Evolutionary conservation across 2,329 filamentous ascomycete species (phyloP).

Genomic region (Fonsecaea multimorphosa): DNA sequence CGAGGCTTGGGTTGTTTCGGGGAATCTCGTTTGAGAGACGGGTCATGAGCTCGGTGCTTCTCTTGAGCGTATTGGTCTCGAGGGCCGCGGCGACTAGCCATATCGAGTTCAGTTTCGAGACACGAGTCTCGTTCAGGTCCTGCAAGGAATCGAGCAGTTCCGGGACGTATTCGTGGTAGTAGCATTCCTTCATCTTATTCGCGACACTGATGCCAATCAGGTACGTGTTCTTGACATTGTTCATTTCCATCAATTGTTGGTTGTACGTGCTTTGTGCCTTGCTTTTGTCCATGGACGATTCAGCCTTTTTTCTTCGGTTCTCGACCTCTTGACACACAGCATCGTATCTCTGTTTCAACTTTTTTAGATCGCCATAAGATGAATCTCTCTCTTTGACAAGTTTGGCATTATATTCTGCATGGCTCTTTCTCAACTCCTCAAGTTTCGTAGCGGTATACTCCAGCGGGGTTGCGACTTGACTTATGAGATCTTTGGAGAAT

Average conservation of each 20-base stretch:
- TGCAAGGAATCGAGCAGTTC: constrained; percentile 90
- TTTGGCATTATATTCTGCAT: constrained; percentile 85
- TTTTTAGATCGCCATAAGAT: constrained; percentile 83
- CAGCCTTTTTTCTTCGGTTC: constrained; percentile 89
- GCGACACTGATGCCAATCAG: constrained; percentile 94
- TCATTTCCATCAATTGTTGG: constrained; percentile 92
- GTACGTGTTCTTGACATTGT: constrained; percentile 98
- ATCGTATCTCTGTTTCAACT: constrained; percentile 93
- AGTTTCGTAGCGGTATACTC: constrained; percentile 76
- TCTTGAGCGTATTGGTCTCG: constrained; percentile 77
- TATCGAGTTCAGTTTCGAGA: constrained; percentile 79
- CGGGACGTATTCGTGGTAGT: constrained; percentile 95
- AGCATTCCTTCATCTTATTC: constrained; percentile 96
- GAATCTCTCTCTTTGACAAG: constrained; percentile 87
- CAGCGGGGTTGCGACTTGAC: constrained; percentile 83
- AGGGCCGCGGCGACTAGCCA: constrained; percentile 83
- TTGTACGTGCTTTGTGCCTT: constrained; percentile 93
- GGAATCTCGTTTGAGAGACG: constrained; percentile 80
- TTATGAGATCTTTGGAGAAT: constrained; percentile 77
- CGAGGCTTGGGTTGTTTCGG: constrained; percentile 84
- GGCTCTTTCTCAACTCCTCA: constrained; percentile 90
- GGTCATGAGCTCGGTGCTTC: constrained; percentile 73
- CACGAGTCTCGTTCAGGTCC: constrained; percentile 88
- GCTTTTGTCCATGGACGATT: constrained; percentile 89
- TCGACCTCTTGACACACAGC: constrained; percentile 92